A percentile compares a stretch with the other conserved stretches of the same genome.
Evolutionary conservation across 2,329 filamentous ascomycete genomes (phyloP).

Genomic region (Arthrinium phaeospermum): DNA sequence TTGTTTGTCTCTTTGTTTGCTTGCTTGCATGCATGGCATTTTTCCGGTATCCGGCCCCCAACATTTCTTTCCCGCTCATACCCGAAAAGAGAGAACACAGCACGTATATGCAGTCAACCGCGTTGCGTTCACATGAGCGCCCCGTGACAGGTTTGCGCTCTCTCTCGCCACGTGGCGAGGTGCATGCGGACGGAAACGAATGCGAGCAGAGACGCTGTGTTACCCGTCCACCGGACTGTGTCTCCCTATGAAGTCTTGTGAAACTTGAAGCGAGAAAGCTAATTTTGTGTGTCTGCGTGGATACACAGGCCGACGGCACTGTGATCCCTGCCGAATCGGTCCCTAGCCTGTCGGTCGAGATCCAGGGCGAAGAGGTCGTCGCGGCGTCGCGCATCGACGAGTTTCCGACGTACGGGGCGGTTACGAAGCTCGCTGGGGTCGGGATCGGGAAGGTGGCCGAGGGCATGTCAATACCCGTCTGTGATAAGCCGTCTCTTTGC

Average conservation of each 20-base stretch:
- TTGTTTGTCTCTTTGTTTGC: background rate
- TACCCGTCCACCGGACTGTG: background rate
- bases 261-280: background rate
- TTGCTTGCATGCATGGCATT: background rate
- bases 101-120: slow-evolving; percentile 15
- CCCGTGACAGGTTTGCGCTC: background rate
- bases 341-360: slow-evolving; percentile 22
- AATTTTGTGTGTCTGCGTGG: background rate
- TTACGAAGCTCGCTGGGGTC: slow-evolving; percentile 18
- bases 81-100: background rate
- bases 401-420: slow-evolving; percentile 20
- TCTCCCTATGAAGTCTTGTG: background rate
- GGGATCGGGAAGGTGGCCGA: slow-evolving; percentile 12
- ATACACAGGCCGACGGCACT: slow-evolving; percentile 20
- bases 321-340: slow-evolving; percentile 18
- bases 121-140: background rate
- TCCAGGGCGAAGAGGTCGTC: slow-evolving; percentile 21
- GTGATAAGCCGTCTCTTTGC: background rate
- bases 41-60: background rate
- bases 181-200: background rate
- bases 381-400: slow-evolving; percentile 5
- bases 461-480: background rate
- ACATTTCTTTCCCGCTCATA: background rate
- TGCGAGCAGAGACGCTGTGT: background rate
- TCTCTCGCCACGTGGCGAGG: slow-evolving; percentile 16